Evolutionary conservation across 2,329 filamentous ascomycete genomes (phyloP).

Genomic region (Ramularia endophylla): DNA sequence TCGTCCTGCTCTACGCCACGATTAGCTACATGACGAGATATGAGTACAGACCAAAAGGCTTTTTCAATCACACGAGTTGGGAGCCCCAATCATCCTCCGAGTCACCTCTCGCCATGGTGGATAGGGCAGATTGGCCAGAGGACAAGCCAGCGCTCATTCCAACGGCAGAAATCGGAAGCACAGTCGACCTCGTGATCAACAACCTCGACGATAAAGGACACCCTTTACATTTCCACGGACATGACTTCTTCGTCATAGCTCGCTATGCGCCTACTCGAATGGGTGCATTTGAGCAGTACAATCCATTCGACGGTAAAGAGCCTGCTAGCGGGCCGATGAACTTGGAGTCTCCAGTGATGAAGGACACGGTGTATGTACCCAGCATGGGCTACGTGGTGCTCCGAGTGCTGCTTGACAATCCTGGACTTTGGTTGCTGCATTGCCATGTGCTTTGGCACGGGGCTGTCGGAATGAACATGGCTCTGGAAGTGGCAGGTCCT

Average conservation of each 20-base stretch:
- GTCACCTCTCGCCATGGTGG: constrained; percentile 1
- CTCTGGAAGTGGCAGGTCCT: no score
- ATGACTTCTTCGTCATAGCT: constrained; percentile 19
- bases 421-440: no score
- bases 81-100: constrained; percentile 7
- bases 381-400: constrained; percentile 30
- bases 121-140: background rate
- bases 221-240: constrained; percentile 41
- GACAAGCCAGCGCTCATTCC: constrained; percentile 37
- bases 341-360: constrained; percentile 15
- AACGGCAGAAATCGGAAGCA: constrained; percentile 24
- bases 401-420: no score
- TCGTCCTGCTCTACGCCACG: constrained; percentile 42
- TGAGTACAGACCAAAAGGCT: constrained; percentile 38
- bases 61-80: constrained; percentile 45
- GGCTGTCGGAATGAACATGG: no score
- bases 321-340: constrained; percentile 9
- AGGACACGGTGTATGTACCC: constrained; percentile 32
- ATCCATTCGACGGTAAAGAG: constrained; percentile 7
- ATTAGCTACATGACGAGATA: constrained; percentile 38
- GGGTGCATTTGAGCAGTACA: constrained; percentile 10
- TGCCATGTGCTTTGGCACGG: no score
- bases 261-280: constrained; percentile 2
- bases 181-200: constrained; percentile 45
- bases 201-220: constrained; percentile 47